Percentiles rank a stretch among this genome's conserved stretches.
Evolutionary conservation across 2,329 filamentous ascomycete species (phyloP).

Genomic region (Cercospora sojina): DNA sequence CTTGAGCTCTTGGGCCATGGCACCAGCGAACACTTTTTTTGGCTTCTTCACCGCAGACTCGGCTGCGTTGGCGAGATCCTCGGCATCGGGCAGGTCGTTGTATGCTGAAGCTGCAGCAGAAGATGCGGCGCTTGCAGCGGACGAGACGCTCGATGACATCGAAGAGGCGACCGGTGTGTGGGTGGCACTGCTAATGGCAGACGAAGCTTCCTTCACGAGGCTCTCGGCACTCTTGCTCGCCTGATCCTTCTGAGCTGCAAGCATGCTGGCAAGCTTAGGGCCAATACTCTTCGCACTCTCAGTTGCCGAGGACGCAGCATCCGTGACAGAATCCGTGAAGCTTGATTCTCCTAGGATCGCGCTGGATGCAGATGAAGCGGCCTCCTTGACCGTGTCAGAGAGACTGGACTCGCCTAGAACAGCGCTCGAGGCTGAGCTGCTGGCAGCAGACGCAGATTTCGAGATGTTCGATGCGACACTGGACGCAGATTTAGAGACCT

Average conservation of each 20-base stretch:
- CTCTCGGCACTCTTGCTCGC: conserved; percentile 25
- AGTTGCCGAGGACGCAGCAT: conserved; percentile 23
- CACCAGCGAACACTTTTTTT: conserved; percentile 55
- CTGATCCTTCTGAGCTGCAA: conserved; percentile 23
- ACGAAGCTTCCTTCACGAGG: conserved; percentile 22
- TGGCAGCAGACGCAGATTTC: neutral
- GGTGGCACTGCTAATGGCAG: conserved; percentile 15
- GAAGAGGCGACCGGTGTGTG: conserved; percentile 16
- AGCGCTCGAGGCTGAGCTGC: conserved; percentile 17
- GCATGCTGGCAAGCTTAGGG: conserved; percentile 30
- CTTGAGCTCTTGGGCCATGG: conserved; percentile 53
- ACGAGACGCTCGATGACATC: conserved; percentile 29
- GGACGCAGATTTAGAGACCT: conserved; percentile 12
- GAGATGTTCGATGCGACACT: neutral
- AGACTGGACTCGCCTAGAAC: conserved; percentile 17
- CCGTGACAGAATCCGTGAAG: conserved; percentile 35
- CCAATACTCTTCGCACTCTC: conserved; percentile 19
- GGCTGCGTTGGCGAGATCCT: conserved; percentile 21
- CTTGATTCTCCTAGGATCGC: conserved; percentile 31
- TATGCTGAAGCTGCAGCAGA: conserved; percentile 29
- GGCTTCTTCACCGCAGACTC: conserved; percentile 24
- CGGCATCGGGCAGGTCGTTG: conserved; percentile 16
- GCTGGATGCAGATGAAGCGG: conserved; percentile 30
- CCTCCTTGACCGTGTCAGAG: conserved; percentile 23
- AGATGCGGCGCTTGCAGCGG: conserved; percentile 32